Evolutionary conservation across 2,329 filamentous ascomycete species (phyloP), one percentile per base, ranked within the genome.

Genomic region (Alternaria gansuensis): DNA sequence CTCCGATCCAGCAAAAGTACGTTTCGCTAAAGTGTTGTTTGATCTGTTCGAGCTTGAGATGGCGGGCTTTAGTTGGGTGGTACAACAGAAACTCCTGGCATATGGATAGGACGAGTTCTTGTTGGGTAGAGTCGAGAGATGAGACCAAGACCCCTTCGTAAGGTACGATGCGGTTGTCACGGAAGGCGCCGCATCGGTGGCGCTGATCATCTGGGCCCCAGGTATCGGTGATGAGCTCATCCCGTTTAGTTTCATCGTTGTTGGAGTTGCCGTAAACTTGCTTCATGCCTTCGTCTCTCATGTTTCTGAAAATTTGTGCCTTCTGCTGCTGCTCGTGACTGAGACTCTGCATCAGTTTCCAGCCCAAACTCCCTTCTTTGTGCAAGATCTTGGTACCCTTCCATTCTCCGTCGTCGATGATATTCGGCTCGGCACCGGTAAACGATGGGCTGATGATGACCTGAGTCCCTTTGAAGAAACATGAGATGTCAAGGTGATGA

Each of bases 141-240:
- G 81, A 79, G 0, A 88, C 87, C 0, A 81, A 70, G 5, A 91
- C 76, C 0, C 91, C 91, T 76, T 93, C 74, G 71, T 88, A 91
- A 0, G 91, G 90, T 0, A 94, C 88, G 10, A 90, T 77, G 10
- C 90, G 84, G 74, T 94, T 95, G 69, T 94, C 91, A 11, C 90
- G 85, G 73, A 90, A 92, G 0, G 91, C 91, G 34, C 91, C 91
- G 72, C 90, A 91, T 4, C 92, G 74, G 69, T 93, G 90, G 5
- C 90, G 83, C 78, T 93, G 90, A 73, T 94, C 91, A 69, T 92
- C 90, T 64, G 88, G 88, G 73, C 93, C 93, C 90, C 90, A 93
- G 7, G 90, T 83, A 9, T 87, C 88, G 11, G 72, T 73, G 13
- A 77, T 71, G 31, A 83, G 64, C 53, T 81, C 71, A 3, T 80